Evolutionary conservation across 2,329 filamentous ascomycete species (phyloP).

Genomic region (Pseudopyricularia cyperi): DNA sequence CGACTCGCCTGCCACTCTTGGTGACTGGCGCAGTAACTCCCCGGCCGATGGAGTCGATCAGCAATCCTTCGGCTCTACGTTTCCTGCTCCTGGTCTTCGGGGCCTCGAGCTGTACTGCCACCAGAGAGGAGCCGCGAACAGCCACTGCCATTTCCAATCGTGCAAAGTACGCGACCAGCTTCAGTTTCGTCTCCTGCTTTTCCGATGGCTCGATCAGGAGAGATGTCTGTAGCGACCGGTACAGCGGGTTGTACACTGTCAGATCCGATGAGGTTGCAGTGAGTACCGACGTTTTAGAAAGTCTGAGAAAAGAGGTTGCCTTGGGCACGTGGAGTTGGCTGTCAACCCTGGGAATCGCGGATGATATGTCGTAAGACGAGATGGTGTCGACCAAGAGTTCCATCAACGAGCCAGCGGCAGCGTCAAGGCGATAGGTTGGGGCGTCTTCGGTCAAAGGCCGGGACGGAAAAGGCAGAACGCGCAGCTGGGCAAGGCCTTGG

Average conservation of each 20-base stretch:
- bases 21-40: slow-evolving; percentile 27
- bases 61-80: slow-evolving; percentile 43
- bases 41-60: slow-evolving; percentile 64
- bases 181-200: slow-evolving; percentile 21
- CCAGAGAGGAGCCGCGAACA: slow-evolving; percentile 47
- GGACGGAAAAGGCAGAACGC: slow-evolving; percentile 1
- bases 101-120: slow-evolving; percentile 57
- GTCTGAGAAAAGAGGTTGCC: slow-evolving; percentile 48
- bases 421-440: slow-evolving; percentile 41
- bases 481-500: slow-evolving; percentile 9
- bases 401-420: slow-evolving; percentile 50
- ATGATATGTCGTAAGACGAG: slow-evolving; percentile 49
- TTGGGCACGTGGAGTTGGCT: slow-evolving; percentile 38
- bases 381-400: slow-evolving; percentile 41
- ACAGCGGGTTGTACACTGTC: slow-evolving; percentile 57
- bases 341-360: slow-evolving; percentile 46
- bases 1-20: background rate
- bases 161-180: slow-evolving; percentile 48
- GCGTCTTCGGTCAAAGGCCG: background rate
- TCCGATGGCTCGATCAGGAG: slow-evolving; percentile 27
- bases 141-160: slow-evolving; percentile 55
- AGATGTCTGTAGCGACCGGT: slow-evolving; percentile 44
- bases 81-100: slow-evolving; percentile 42
- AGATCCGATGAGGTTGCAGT: slow-evolving; percentile 43
- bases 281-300: slow-evolving; percentile 55